These are phyloP conservation scores for Tricholoma flavovirens DNA, from an alignment of 768 basidiomycete species.

Conservation along the genomic window DNA sequence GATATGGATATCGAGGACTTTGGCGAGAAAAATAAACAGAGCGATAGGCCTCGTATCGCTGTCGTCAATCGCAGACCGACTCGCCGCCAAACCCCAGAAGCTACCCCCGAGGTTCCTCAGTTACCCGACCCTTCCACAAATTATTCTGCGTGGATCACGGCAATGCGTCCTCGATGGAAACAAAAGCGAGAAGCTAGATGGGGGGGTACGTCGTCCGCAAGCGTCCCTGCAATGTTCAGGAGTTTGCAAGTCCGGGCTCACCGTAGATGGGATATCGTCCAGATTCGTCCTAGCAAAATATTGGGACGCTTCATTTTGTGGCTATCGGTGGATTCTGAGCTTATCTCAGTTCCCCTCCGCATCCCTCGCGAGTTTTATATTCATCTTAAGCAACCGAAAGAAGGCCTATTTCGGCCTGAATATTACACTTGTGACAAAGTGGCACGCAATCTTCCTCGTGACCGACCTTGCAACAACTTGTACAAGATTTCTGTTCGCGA, in stretches of 20 bases:
- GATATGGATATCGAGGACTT: constrained; percentile 76
- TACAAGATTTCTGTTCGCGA: constrained; percentile 83
- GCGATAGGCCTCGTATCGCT: constrained; percentile 38
- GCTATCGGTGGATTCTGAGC: constrained; percentile 75
- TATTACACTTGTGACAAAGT: constrained; percentile 71
- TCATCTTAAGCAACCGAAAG: constrained; percentile 67
- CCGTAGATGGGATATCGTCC: constrained; percentile 87
- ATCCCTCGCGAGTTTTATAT: constrained; percentile 92
- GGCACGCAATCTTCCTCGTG: constrained; percentile 72
- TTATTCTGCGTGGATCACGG: constrained; percentile 75
- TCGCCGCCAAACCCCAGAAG: constrained; percentile 39
- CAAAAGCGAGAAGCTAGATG: constrained; percentile 44
- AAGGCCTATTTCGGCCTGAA: constrained; percentile 61
- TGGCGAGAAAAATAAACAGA: constrained; percentile 20
- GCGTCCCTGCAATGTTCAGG: constrained; percentile 73
- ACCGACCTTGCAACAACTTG: constrained; percentile 69
- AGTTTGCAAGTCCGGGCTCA: constrained; percentile 51
- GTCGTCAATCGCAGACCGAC: constrained; percentile 47
- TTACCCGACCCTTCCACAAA: constrained; percentile 59
- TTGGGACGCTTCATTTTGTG: constrained; percentile 85
- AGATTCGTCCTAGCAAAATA: constrained; percentile 72
- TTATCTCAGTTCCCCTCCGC: constrained; percentile 76
- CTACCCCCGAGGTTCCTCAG: constrained; percentile 31
- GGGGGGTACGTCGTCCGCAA: constrained; percentile 33
- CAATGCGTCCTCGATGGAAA: constrained; percentile 76